A percentile compares a stretch with the other conserved stretches of the same genome.
Conservation (phyloP, 2,329 filamentous ascomycete genomes). For the Fusarium citri region DNA sequence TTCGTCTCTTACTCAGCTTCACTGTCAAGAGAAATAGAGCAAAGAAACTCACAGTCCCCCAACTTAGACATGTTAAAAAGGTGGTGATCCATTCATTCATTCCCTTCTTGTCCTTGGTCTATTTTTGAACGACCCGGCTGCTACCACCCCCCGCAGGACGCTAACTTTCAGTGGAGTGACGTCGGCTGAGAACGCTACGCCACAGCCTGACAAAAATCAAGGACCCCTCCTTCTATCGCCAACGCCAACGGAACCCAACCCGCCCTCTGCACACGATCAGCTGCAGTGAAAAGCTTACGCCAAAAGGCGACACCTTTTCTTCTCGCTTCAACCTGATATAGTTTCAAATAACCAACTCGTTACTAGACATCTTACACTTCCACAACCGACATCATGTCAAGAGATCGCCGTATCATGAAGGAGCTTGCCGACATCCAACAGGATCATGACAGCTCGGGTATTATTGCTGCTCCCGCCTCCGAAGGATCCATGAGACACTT, state of each 20-base stretch:
- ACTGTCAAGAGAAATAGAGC: neutral
- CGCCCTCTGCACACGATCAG: slow-evolving; percentile 22
- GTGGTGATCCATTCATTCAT: slow-evolving; percentile 5
- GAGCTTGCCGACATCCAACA: slow-evolving; percentile 80
- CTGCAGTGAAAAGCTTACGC: slow-evolving; percentile 16
- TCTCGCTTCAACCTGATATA: neutral
- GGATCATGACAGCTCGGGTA: slow-evolving; percentile 79
- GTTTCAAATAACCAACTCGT: neutral
- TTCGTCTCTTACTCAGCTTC: neutral
- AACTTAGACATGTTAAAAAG: neutral
- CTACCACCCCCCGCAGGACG: slow-evolving; percentile 28
- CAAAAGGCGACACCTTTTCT: neutral
- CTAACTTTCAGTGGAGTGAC: slow-evolving; percentile 39
- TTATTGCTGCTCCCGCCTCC: slow-evolving; percentile 74
- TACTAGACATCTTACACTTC: neutral
- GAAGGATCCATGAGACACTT: slow-evolving; percentile 83
- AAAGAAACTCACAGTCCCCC: neutral
- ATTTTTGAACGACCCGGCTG: slow-evolving; percentile 21
- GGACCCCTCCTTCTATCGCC: slow-evolving; percentile 32
- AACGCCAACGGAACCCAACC: slow-evolving; percentile 5
- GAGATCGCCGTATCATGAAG: slow-evolving; percentile 74
- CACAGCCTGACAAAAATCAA: slow-evolving; percentile 21
- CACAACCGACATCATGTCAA: slow-evolving; percentile 55
- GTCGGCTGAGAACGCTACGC: slow-evolving; percentile 22
- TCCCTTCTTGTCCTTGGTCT: slow-evolving; percentile 4